These are phyloP conservation scores for Dittrichia graveolens DNA, from an alignment of 129 eudicot species.

Conservation along the genomic window DNA sequence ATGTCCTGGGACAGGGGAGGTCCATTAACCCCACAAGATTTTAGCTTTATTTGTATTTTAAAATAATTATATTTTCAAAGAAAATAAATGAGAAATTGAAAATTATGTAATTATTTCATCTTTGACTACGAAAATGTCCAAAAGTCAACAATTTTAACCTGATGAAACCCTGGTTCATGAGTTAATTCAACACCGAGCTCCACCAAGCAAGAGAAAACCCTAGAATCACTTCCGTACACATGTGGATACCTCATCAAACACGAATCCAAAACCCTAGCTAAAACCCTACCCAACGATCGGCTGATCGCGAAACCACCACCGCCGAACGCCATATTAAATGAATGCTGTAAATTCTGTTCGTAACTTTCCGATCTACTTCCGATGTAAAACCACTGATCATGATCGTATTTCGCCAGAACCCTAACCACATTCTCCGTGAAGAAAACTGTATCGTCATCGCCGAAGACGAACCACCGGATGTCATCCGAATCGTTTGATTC, in stretches of 20 bases:
- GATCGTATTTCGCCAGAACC: conserved; percentile 58
- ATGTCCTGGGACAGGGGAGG: not conserved
- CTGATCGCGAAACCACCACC: conserved; percentile 90
- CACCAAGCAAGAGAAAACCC: conserved; percentile 66
- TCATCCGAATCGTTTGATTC: conserved; percentile 27
- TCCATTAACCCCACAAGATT: too few relatives aligned
- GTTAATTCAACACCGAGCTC: conserved; percentile 80
- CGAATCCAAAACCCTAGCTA: conserved; percentile 66
- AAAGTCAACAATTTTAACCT: conserved; percentile 43
- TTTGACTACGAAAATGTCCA: not conserved
- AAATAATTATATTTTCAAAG: too few relatives aligned
- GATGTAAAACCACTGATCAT: conserved; percentile 54
- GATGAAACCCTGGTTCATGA: conserved; percentile 83
- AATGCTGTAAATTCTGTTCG: conserved; percentile 50
- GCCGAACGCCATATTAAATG: conserved; percentile 80
- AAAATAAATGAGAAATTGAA: not conserved
- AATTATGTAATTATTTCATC: not conserved
- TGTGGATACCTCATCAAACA: conserved; percentile 79
- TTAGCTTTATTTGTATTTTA: too few relatives aligned
- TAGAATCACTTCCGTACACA: conserved; percentile 79
- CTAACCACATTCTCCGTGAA: conserved; percentile 54
- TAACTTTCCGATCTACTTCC: conserved; percentile 71
- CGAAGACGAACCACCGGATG: conserved; percentile 63
- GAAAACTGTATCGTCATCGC: conserved; percentile 83
- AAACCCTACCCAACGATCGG: conserved; percentile 57